Percentiles rank a stretch among this genome's conserved stretches.
Conservation (phyloP, 108 stramenopile genomes). For the Licmophora abbreviata region DNA sequence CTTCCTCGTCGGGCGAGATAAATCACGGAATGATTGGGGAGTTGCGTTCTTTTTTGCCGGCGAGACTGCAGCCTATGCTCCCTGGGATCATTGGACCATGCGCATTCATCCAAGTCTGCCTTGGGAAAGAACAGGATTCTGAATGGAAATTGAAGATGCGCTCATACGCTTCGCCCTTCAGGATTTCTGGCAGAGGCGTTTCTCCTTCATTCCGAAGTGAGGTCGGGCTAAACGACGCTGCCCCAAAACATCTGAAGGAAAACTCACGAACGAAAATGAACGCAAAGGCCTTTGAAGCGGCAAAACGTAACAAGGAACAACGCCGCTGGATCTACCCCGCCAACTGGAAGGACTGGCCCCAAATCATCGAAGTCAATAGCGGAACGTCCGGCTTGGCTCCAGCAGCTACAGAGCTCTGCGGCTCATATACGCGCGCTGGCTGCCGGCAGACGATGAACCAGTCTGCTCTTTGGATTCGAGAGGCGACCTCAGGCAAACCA, state of each 20-base stretch:
- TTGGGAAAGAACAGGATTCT: background rate
- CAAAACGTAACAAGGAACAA: conserved; percentile 21
- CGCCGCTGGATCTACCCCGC: conserved; percentile 49
- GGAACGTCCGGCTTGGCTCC: too few relatives aligned
- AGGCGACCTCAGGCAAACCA: conserved; percentile 11
- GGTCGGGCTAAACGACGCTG: conserved; percentile 34
- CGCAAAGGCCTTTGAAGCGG: conserved; percentile 12
- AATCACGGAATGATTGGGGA: conserved; percentile 26
- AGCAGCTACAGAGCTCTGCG: conserved; percentile 10
- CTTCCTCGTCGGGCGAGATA: conserved; percentile 5
- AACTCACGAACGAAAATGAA: conserved; percentile 8
- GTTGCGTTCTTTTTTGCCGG: conserved; percentile 37
- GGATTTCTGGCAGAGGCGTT: conserved; percentile 16
- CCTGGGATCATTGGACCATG: conserved; percentile 21
- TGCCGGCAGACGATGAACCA: conserved; percentile 53
- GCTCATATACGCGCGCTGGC: conserved; percentile 24
- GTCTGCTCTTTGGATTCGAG: conserved; percentile 47
- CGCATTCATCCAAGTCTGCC: conserved; percentile 7
- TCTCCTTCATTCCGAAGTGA: conserved; percentile 28
- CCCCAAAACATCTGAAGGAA: conserved; percentile 8
- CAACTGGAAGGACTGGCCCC: conserved; percentile 63
- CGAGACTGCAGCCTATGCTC: conserved; percentile 25
- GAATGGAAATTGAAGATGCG: conserved; percentile 8
- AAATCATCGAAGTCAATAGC: conserved; percentile 17
- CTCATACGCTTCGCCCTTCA: conserved; percentile 1